Evolutionary conservation across 2,329 filamentous ascomycete species (phyloP).

Genomic region (Penicillium freii): DNA sequence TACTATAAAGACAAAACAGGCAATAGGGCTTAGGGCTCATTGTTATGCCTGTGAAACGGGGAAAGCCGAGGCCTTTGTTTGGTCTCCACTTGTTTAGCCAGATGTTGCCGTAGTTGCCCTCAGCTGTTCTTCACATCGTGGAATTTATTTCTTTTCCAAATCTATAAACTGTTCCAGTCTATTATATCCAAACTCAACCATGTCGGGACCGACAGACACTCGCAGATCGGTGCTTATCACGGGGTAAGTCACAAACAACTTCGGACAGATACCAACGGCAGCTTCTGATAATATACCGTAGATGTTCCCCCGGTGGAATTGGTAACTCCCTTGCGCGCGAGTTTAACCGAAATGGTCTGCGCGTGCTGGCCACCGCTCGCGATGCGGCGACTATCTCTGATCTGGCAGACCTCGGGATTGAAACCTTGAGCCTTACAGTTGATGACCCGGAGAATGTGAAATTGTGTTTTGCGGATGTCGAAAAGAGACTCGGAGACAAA

Average conservation of each 20-base stretch:
- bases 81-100: neutral
- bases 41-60: neutral
- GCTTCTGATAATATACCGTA: slow-evolving; percentile 12
- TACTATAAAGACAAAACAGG: slow-evolving; percentile 1
- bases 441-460: slow-evolving; percentile 51
- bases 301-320: slow-evolving; percentile 53
- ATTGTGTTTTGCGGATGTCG: slow-evolving; percentile 48
- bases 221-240: slow-evolving; percentile 45
- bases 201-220: slow-evolving; percentile 29
- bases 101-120: neutral
- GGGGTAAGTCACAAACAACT: slow-evolving; percentile 34
- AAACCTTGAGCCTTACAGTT: slow-evolving; percentile 56
- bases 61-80: slow-evolving; percentile 13
- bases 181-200: slow-evolving; percentile 1
- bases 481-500: slow-evolving; percentile 46
- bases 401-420: slow-evolving; percentile 51
- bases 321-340: slow-evolving; percentile 59
- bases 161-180: neutral
- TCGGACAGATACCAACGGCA: neutral
- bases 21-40: slow-evolving; percentile 23
- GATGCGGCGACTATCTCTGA: slow-evolving; percentile 50
- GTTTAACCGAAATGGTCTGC: slow-evolving; percentile 53
- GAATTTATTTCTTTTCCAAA: neutral
- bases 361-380: slow-evolving; percentile 60
- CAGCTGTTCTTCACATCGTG: neutral